phyloP scores from a whole-genome alignment of 1,284 basidiomycete species.

The Tylopilus microsporus region DNA sequence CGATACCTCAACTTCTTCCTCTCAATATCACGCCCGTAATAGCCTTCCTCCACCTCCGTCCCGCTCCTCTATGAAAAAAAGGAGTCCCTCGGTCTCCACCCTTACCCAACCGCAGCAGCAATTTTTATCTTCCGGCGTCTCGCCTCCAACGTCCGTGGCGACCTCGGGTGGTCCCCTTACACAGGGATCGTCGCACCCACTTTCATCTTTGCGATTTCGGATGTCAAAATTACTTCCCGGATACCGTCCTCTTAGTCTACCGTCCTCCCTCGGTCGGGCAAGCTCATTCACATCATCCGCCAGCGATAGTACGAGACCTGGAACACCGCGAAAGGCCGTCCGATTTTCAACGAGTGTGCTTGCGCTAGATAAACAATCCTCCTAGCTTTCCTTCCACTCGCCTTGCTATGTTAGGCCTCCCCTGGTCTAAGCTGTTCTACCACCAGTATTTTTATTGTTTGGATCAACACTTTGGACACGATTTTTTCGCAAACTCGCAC shows the following conservation, averaged over 20 bases:
- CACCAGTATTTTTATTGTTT: conserved; percentile 24
- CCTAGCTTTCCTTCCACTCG: conserved; percentile 8
- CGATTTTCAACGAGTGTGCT: conserved; percentile 46
- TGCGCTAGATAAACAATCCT: conserved; percentile 26
- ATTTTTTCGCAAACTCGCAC: conserved; percentile 13
- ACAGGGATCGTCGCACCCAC: conserved; percentile 35
- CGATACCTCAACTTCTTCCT: conserved; percentile 24
- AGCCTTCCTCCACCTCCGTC: conserved; percentile 48
- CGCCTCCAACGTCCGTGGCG: conserved; percentile 47
- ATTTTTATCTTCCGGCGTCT: conserved; percentile 33
- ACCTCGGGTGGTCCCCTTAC: conserved; percentile 41
- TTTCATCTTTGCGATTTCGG: conserved; percentile 42
- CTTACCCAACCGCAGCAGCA: conserved; percentile 37
- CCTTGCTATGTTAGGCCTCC: conserved; percentile 2
- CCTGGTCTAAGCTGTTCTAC: conserved; percentile 16
- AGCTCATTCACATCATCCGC: conserved; percentile 37
- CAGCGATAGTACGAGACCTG: conserved; percentile 34
- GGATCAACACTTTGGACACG: conserved; percentile 19
- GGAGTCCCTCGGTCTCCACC: conserved; percentile 27
- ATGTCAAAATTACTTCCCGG: conserved; percentile 50
- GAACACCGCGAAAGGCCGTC: conserved; percentile 50
- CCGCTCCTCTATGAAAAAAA: conserved; percentile 62
- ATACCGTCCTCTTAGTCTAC: conserved; percentile 37
- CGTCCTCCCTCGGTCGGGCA: conserved; percentile 32
- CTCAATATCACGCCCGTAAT: conserved; percentile 27